Percentiles rank a stretch among this genome's conserved stretches.
These are phyloP conservation scores for Dalbergia cochinchinensis DNA, from an alignment of 306 rosid species.

Conservation along the genomic window DNA sequence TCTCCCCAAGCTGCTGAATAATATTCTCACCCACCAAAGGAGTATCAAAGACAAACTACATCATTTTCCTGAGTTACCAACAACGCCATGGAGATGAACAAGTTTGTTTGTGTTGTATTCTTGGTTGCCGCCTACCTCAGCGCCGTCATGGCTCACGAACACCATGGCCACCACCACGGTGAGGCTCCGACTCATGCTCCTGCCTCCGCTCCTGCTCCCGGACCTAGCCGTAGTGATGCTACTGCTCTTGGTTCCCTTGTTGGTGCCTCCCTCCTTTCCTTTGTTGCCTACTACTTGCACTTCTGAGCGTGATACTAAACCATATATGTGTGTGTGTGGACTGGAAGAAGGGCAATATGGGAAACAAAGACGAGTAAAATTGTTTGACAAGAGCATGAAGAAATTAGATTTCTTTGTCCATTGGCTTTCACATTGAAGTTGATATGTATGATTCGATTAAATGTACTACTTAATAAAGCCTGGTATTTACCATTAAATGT, in stretches of 20 bases:
- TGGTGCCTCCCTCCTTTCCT: conserved; percentile 58
- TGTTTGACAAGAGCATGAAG: no score
- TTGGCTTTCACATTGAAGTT: no score
- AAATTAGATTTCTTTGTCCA: no score
- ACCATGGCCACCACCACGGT: neutral
- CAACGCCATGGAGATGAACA: conserved; percentile 61
- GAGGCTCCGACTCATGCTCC: neutral
- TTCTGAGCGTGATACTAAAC: neutral
- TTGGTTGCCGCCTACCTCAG: conserved; percentile 53
- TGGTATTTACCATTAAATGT: no score
- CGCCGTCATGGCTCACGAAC: conserved; percentile 51
- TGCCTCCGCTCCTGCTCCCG: conserved; percentile 48
- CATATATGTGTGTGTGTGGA: no score
- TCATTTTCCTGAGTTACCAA: neutral
- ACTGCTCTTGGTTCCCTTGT: conserved; percentile 54
- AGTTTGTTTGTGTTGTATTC: conserved; percentile 55
- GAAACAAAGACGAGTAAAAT: no score
- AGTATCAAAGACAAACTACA: no score
- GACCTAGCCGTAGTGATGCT: conserved; percentile 44
- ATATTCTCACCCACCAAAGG: no score
- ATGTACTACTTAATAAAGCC: no score
- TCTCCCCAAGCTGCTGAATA: no score
- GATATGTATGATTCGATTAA: no score
- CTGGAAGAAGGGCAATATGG: no score
- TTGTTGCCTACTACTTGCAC: conserved; percentile 60